Conservation (phyloP, 805 yeast genomes). For the Ogataea ramenticola region DNA sequence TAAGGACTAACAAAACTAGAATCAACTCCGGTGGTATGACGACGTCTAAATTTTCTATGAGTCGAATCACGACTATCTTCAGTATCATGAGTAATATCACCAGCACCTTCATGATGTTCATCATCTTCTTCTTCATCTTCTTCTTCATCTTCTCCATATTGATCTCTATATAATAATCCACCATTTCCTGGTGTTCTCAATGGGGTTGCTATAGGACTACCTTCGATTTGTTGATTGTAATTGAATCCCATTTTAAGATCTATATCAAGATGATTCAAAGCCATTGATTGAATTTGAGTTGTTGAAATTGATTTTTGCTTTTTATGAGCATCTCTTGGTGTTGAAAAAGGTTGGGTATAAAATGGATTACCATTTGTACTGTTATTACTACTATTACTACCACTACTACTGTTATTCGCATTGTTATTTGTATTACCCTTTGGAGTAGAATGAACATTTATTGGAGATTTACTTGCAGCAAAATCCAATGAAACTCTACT, state of each 20-base stretch:
- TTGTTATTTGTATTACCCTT: neutral
- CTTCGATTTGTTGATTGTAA: constrained; percentile 2
- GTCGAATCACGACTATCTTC: constrained; percentile 4
- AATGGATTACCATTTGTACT: constrained; percentile 35
- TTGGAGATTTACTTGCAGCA: neutral
- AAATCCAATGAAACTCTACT: constrained; percentile 8
- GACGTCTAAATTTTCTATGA: constrained; percentile 2
- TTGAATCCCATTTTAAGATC: constrained; percentile 16
- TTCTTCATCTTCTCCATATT: neutral
- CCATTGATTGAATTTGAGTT: constrained; percentile 10
- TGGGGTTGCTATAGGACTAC: constrained; percentile 21
- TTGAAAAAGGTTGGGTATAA: constrained; percentile 35
- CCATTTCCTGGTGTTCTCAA: constrained; percentile 18
- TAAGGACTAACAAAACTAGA: constrained; percentile 17
- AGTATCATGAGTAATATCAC: constrained; percentile 4
- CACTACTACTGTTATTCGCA: neutral
- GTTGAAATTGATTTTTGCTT: constrained; percentile 25
- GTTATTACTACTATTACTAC: constrained; percentile 9
- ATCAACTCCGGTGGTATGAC: neutral
- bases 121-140: constrained; percentile 4
- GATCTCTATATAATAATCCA: neutral
- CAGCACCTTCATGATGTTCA: constrained; percentile 7
- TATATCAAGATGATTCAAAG: constrained; percentile 23
- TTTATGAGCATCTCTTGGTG: constrained; percentile 30
- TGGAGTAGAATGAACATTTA: constrained; percentile 3